Percentiles rank a stretch among this genome's conserved stretches.
Conservation (phyloP, 1,139 yeast species). For the Pichia sp. region DNA sequence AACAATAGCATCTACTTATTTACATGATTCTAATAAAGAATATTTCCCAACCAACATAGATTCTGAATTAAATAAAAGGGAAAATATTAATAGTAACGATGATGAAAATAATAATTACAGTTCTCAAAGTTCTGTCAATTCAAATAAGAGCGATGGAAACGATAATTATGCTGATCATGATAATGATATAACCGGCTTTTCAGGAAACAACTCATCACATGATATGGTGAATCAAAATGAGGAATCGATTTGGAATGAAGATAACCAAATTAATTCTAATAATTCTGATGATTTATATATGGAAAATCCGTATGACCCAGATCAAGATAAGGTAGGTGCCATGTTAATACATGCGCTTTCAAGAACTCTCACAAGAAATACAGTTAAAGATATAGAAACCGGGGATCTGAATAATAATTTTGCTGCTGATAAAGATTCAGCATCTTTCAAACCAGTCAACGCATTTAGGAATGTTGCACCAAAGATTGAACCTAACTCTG, state of each 20-base stretch:
- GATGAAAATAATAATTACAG: constrained; percentile 2
- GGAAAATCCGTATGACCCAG: constrained; percentile 24
- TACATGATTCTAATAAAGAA: constrained; percentile 9
- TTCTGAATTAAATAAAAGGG: constrained; percentile 10
- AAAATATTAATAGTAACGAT: constrained; percentile 1
- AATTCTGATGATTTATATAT: constrained; percentile 3
- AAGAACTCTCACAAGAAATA: constrained; percentile 19
- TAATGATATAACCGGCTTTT: background rate
- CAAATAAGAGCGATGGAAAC: constrained; percentile 5
- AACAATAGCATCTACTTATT: constrained; percentile 43
- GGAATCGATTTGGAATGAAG: background rate
- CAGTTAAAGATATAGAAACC: constrained; percentile 20
- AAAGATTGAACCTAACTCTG: constrained; percentile 1
- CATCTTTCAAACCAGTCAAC: background rate
- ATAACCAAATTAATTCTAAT: constrained; percentile 1
- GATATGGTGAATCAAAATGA: background rate
- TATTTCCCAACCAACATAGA: constrained; percentile 11
- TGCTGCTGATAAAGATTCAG: background rate
- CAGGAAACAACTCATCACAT: constrained; percentile 2
- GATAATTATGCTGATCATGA: constrained; percentile 2
- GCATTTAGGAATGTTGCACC: constrained; percentile 5
- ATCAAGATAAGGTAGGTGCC: constrained; percentile 25
- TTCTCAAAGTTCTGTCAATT: background rate
- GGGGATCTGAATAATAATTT: constrained; percentile 18
- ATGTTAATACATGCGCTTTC: constrained; percentile 27